Evolutionary conservation across 768 basidiomycete species (phyloP), one percentile per base, ranked within the genome.

Genomic region (Daedalea quercina): DNA sequence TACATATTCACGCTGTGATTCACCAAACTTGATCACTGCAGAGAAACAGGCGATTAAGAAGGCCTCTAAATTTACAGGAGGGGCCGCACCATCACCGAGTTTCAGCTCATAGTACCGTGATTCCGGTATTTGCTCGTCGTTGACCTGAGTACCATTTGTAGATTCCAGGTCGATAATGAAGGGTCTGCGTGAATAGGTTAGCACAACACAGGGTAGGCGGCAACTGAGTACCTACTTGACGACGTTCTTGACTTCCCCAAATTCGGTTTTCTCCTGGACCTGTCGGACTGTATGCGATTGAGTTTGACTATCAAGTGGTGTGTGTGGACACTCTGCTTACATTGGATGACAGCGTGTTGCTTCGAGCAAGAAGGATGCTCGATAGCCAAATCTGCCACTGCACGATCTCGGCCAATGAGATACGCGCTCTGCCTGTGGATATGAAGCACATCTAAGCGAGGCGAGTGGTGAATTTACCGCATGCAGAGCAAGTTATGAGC

Each of bases 341-440:
- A 93, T 70, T 99, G 96, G 28, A 99, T 87, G 2, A 85, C 96
- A 15, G 96, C 94, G 64, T 99, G 96, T 65, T 99, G 96, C 65
- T 99, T 99, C 0, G 96, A 98, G 58, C 92, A 93, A 6, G 95
- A 98, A 2, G 95, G 95, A 65, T 99, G 96, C 54, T 96, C 93
- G 40, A 97, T 73, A 15, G 87, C 77, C 57, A 99, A 92, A 59
- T 90, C 87, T 57, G 86, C 78, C 25, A 96, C 92, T 20, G 87
- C 73, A 24, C 81, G 81, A 63, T 99, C 96, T 60, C 96, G 75
- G 1, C 96, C 96, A 53, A 96, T 76, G 7, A 98, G 79, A 66
- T 98, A 99, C 55, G 90, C 91, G 56, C 93, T 96, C 69, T 98
- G 96, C 42, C 87, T 77, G 60, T 94, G 83, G 28, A 99, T 91